Conservation (phyloP, 305 asterid species). For the Fraxinus velutina region DNA sequence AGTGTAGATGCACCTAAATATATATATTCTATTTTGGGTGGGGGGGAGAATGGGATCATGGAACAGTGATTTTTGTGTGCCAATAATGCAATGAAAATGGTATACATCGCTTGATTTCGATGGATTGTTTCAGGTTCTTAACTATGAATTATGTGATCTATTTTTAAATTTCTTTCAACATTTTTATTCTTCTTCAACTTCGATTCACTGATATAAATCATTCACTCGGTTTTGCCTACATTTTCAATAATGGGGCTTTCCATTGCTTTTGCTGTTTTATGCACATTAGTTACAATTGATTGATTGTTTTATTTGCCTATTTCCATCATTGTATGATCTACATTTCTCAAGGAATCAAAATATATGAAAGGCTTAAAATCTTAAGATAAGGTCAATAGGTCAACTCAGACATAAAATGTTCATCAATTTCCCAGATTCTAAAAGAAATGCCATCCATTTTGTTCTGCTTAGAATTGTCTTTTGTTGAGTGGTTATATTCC, state of each 20-base stretch:
- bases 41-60: background rate
- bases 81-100: conserved; percentile 16
- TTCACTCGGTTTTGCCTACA: background rate
- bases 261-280: background rate
- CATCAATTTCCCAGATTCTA: background rate
- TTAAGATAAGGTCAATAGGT: background rate
- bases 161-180: background rate
- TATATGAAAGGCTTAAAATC: background rate
- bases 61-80: background rate
- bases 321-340: background rate
- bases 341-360: background rate
- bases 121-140: background rate
- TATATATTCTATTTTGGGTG: no score
- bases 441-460: background rate
- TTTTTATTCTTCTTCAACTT: background rate
- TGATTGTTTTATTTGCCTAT: background rate
- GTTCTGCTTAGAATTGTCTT: background rate
- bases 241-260: background rate
- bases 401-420: background rate
- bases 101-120: background rate
- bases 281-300: background rate
- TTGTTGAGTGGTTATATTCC: background rate
- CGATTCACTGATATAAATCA: background rate
- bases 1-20: background rate
- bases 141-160: background rate